Evolutionary conservation across 1,139 yeast genomes (phyloP).

Genomic region (Diutina neorugosa): DNA sequence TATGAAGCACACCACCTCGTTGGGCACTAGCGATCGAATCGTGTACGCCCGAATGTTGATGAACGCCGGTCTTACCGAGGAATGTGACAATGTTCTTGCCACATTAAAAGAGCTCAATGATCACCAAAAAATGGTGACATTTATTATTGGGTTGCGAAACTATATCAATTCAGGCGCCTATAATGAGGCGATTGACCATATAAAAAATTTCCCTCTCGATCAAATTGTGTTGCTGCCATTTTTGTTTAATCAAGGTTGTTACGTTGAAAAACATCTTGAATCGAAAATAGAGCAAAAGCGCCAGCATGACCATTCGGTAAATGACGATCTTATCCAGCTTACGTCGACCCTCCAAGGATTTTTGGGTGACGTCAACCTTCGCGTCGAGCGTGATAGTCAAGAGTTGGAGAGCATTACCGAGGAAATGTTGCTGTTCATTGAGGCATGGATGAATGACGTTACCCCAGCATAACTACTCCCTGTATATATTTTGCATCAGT

Average conservation of each 20-base stretch:
- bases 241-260: not conserved
- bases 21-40: not conserved
- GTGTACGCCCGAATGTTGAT: not conserved
- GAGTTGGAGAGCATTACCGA: not conserved
- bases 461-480: not conserved
- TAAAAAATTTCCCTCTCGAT: not conserved
- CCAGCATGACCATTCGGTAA: not conserved
- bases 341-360: not conserved
- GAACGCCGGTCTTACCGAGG: not conserved
- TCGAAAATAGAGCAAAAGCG: not conserved
- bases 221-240: not conserved
- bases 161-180: not conserved
- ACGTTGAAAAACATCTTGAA: not conserved
- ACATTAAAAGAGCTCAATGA: not conserved
- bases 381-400: not conserved
- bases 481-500: not conserved
- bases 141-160: not conserved
- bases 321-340: not conserved
- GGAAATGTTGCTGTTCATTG: slow-evolving; percentile 1
- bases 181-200: not conserved
- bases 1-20: not conserved
- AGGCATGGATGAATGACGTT: not conserved
- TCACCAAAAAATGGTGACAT: not conserved
- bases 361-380: not conserved
- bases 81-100: not conserved